Evolutionary conservation across 148 eudicot genomes (phyloP).

Genomic region (Hydrangea macrophylla): DNA sequence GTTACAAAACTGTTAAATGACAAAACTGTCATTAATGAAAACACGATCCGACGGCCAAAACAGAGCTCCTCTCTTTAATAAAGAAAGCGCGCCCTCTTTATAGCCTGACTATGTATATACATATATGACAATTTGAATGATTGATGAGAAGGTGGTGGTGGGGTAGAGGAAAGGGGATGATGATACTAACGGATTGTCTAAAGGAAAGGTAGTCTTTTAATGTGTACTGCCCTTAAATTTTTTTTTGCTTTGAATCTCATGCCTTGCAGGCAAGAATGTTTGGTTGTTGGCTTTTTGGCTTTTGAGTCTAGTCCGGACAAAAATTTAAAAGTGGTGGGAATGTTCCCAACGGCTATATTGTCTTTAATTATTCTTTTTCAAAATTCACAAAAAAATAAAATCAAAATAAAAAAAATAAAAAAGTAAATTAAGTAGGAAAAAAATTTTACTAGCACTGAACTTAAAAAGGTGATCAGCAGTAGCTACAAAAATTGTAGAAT

Average conservation of each 20-base stretch:
- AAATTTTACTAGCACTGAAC: no score
- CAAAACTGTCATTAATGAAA: no score
- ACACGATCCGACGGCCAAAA: no score
- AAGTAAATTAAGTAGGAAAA: no score
- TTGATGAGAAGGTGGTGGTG: constrained; percentile 2
- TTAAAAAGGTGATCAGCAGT: no score
- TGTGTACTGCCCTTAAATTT: neutral
- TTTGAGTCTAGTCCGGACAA: constrained; percentile 27
- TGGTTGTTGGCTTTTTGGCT: neutral
- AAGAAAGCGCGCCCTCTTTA: no score
- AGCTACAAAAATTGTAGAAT: no score
- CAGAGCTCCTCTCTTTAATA: no score
- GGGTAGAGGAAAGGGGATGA: neutral
- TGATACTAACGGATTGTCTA: constrained; percentile 13
- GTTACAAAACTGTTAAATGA: no score
- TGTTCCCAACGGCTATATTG: constrained; percentile 29
- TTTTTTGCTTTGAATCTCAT: constrained; percentile 32
- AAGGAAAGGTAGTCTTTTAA: constrained; percentile 18
- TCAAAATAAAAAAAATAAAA: no score
- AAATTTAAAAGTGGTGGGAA: constrained; percentile 19
- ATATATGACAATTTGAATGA: neutral
- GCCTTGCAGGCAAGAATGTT: constrained; percentile 21
- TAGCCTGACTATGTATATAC: no score
- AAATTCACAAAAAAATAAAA: neutral
- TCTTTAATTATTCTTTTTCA: constrained; percentile 11